Percentiles rank a stretch among this genome's conserved stretches.
Evolutionary conservation across 805 yeast genomes (phyloP).

Genomic region (Cyberlindnera xylosilytica): DNA sequence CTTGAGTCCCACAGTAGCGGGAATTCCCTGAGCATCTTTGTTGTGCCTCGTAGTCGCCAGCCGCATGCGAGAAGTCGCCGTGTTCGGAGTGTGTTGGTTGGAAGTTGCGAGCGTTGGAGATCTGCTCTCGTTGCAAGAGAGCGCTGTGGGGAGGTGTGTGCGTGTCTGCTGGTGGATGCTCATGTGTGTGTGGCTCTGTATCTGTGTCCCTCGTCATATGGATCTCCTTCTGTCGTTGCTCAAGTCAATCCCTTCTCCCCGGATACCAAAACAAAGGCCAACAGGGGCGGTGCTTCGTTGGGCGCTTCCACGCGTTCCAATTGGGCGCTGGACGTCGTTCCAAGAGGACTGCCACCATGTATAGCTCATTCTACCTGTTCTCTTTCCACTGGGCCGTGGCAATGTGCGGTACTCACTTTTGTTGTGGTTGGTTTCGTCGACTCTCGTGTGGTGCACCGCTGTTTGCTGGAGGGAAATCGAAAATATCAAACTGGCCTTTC

Average conservation of each 20-base stretch:
- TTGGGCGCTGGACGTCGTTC: background rate
- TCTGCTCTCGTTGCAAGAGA: no score
- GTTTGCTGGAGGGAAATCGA: conserved; percentile 17
- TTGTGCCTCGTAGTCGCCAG: no score
- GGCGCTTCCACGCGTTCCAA: background rate
- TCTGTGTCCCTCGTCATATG: no score
- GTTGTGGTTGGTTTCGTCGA: conserved; percentile 2
- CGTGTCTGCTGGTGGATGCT: background rate
- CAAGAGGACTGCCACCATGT: background rate
- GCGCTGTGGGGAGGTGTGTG: background rate
- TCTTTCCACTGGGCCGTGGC: background rate
- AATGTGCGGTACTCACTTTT: conserved; percentile 3
- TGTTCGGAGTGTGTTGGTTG: background rate
- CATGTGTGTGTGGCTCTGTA: no score
- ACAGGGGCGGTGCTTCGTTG: background rate
- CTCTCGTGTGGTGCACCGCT: background rate
- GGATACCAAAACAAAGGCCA: background rate
- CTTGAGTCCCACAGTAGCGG: no score
- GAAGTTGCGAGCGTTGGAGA: no score
- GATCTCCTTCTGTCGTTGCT: no score
- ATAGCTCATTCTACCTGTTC: background rate
- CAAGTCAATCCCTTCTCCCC: background rate
- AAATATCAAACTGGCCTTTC: conserved; percentile 12
- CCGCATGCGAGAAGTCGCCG: background rate
- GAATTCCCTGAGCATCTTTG: no score